These are phyloP conservation scores for Kockovaella imperatae DNA, from an alignment of 768 basidiomycete genomes.

Conservation along the genomic window DNA sequence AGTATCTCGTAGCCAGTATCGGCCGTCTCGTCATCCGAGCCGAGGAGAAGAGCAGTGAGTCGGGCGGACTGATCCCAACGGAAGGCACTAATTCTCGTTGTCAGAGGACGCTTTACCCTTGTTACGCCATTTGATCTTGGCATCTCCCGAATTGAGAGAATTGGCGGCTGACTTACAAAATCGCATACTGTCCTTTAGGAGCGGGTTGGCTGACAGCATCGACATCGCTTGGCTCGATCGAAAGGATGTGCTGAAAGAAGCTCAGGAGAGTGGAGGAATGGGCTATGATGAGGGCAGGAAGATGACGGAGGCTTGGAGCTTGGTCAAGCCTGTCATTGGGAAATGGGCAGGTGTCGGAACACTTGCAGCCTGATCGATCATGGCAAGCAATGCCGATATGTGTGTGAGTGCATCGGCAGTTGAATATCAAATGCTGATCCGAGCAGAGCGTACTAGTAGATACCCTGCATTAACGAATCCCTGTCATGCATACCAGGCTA, in stretches of 20 bases:
- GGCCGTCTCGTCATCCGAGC: slow-evolving; percentile 65
- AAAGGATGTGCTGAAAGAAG: slow-evolving; percentile 23
- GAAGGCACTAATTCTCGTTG: background rate
- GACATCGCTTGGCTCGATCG: slow-evolving; percentile 33
- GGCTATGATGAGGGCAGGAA: slow-evolving; percentile 21
- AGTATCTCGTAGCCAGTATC: slow-evolving; percentile 78
- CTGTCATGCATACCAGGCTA: no score
- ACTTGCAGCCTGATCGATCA: slow-evolving; percentile 3
- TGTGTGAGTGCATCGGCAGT: no score
- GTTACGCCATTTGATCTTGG: slow-evolving; percentile 67
- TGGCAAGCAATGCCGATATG: no score
- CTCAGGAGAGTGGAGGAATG: slow-evolving; percentile 25
- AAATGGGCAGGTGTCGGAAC: slow-evolving; percentile 33
- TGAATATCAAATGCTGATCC: no score
- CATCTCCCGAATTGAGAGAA: slow-evolving; percentile 59
- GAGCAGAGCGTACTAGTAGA: no score
- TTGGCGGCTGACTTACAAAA: slow-evolving; percentile 62
- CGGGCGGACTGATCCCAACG: background rate
- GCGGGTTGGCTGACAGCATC: slow-evolving; percentile 13
- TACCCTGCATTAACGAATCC: no score
- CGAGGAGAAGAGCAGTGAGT: slow-evolving; percentile 57
- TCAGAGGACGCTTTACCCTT: slow-evolving; percentile 65
- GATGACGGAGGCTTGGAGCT: slow-evolving; percentile 11
- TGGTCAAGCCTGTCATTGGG: slow-evolving; percentile 10
- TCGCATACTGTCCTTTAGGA: slow-evolving; percentile 52